Evolutionary conservation across 352 stramenopile species (phyloP).

Genomic region (Pythium coloratum): DNA sequence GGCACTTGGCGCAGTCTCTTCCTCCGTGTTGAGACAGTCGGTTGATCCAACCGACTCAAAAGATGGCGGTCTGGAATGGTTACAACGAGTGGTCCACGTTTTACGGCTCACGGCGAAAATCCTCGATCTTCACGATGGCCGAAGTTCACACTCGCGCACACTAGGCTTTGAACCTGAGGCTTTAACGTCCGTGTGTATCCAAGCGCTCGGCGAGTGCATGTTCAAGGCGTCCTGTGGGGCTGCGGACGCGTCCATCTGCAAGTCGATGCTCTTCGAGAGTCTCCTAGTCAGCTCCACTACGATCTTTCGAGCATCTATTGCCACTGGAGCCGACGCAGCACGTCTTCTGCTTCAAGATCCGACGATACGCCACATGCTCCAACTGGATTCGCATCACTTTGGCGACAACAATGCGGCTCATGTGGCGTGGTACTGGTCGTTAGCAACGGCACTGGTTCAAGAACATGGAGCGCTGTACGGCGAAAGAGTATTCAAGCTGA

Average conservation of each 20-base stretch:
- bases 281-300: conserved; percentile 5
- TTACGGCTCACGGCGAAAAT: neutral
- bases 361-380: conserved; percentile 7
- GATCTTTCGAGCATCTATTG: neutral
- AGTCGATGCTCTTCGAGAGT: conserved; percentile 6
- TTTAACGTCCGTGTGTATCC: neutral
- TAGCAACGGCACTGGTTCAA: conserved; percentile 1
- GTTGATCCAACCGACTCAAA: neutral
- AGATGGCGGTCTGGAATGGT: neutral
- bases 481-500: conserved; percentile 10
- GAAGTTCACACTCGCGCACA: neutral
- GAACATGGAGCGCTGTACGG: conserved; percentile 17
- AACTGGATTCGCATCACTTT: conserved; percentile 1
- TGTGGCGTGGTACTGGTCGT: conserved; percentile 10
- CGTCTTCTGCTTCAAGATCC: conserved; percentile 7
- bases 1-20: neutral
- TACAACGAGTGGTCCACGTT: neutral
- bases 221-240: neutral
- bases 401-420: neutral
- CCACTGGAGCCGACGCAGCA: neutral
- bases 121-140: neutral
- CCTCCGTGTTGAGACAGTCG: neutral
- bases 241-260: neutral
- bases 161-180: neutral
- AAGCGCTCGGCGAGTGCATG: conserved; percentile 8